Base-by-base conservation (phyloP, 1,284 basidiomycete genomes). In the Ceratobasidium sp. region DNA sequence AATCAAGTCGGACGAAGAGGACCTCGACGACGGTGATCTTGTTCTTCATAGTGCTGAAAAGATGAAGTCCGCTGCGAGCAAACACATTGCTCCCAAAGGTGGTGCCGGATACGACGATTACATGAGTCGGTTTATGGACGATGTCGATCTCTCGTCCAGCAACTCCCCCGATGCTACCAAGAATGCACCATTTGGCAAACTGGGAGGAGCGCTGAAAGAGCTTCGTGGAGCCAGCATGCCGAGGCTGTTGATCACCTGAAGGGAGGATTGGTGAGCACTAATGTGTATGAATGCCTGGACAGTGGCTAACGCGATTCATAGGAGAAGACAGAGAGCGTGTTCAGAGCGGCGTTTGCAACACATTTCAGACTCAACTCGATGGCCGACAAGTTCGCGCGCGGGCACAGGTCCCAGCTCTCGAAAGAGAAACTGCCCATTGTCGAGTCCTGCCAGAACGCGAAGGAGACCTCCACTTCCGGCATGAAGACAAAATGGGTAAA, bases 91-190 rank as follows among this genome's bases (percentile, higher is more conserved):
- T 20, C 62, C 62, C 2, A 38, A 38, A 15, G 27, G 22, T 31
- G 50, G 62, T 27, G 50, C 62, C 15, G 35, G 50, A 25, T 65
- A 65, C 25, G 62, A 65, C 50, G 62, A 65, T 34, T 65, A 53
- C 35, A 65, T 65, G 50, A 65, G 62, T 27, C 49, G 50, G 20
- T 65, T 65, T 50, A 65, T 65, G 62, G 62, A 65, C 15, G 62
- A 65, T 54, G 62, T 65, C 5, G 62, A 65, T 50, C 49, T 65
- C 20, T 17, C 34, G 15, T n/a, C 50, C 10, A 52, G 47, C 22
- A n/a, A 13, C 20, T 52, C 60, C 10, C 13, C 13, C 13, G 47
- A 52, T 32, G 27, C 15, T 22, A 32, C 13, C 50, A 65, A 65
- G 50, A 20, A 25, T 43, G 50, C 25, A 5, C 62, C 62, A 53